Evolutionary conservation across 225 moss, liverwort and hornwort species (phyloP).

Genomic region (Climacium dendroides): DNA sequence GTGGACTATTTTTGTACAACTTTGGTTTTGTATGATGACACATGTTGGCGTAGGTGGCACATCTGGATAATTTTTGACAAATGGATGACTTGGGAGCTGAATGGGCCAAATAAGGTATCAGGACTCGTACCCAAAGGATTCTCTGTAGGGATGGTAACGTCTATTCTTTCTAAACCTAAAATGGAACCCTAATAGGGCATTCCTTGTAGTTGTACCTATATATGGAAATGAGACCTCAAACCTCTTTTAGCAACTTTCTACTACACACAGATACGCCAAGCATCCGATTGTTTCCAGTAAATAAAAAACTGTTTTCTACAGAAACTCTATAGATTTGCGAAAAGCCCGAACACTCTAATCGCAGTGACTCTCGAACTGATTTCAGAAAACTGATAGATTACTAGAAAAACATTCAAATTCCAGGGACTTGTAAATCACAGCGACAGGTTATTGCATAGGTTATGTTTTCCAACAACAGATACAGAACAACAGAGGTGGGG

Average conservation of each 20-base stretch:
- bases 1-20: background rate
- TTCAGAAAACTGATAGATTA: background rate
- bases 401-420: background rate
- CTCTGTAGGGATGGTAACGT: background rate
- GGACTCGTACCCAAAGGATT: background rate
- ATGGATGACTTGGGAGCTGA: background rate
- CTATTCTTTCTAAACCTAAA: background rate
- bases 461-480: background rate
- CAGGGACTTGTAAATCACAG: background rate
- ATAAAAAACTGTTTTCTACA: background rate
- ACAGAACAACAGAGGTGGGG: background rate
- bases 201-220: background rate
- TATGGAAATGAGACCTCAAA: background rate
- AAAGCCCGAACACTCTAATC: background rate
- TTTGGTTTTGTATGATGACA: background rate
- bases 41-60: background rate
- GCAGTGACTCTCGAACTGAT: background rate
- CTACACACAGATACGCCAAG: background rate
- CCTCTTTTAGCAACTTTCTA: background rate
- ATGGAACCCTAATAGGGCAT: background rate
- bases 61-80: background rate
- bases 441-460: background rate
- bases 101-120: background rate
- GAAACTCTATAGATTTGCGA: background rate
- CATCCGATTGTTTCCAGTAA: background rate